Evolutionary conservation across 306 rosid genomes (phyloP).

Genomic region (Prunus mongolica): DNA sequence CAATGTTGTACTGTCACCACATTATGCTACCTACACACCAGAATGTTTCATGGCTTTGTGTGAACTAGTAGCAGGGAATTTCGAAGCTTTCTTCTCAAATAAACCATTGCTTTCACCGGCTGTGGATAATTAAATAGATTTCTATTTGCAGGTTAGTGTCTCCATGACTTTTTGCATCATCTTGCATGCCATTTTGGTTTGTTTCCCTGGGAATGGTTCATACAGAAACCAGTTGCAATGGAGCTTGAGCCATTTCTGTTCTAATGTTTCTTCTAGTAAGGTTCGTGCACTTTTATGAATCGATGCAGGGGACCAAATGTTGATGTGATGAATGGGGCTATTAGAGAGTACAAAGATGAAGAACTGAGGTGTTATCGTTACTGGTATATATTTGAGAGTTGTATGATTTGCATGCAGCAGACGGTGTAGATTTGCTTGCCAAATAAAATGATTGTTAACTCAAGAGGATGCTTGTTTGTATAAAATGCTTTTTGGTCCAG

Average conservation of each 20-base stretch:
- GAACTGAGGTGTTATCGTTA: neutral
- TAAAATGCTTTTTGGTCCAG: neutral
- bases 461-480: neutral
- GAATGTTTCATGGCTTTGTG: constrained; percentile 14
- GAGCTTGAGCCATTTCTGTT: neutral
- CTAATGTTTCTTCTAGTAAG: neutral
- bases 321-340: neutral
- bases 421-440: neutral
- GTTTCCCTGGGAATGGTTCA: neutral
- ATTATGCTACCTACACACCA: neutral
- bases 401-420: no score
- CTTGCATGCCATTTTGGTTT: neutral
- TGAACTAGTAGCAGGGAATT: constrained; percentile 14
- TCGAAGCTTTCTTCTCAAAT: constrained; percentile 35
- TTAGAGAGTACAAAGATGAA: neutral
- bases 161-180: neutral
- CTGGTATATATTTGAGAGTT: no score
- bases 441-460: neutral
- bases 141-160: neutral
- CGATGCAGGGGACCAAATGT: neutral
- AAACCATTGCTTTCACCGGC: constrained; percentile 16
- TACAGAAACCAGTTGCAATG: neutral
- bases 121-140: neutral
- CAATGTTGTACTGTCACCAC: constrained; percentile 41
- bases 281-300: neutral